Evolutionary conservation across 2,329 filamentous ascomycete genomes (phyloP).

Genomic region (Penicillium verrucosum): DNA sequence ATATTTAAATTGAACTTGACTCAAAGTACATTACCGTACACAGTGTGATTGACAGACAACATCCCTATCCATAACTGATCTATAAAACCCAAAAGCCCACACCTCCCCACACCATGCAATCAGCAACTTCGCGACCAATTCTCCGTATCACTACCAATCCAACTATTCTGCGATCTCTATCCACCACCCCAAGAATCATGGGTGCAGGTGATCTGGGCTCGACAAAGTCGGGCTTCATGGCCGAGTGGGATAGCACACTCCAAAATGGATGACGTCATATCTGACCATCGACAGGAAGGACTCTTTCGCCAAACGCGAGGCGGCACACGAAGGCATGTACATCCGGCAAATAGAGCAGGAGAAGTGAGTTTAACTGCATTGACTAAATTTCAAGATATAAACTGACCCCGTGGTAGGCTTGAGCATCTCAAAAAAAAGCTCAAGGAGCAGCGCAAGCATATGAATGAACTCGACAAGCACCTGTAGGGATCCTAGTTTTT

Average conservation of each 20-base stretch:
- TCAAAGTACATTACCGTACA: background rate
- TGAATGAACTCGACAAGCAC: conserved; percentile 28
- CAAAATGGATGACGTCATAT: conserved; percentile 23
- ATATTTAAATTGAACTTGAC: background rate
- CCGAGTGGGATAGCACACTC: conserved; percentile 21
- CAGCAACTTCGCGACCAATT: conserved; percentile 17
- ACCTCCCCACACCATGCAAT: conserved; percentile 13
- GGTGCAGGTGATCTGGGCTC: conserved; percentile 23
- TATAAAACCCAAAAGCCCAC: background rate
- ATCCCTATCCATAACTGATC: background rate
- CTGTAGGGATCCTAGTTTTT: conserved; percentile 16
- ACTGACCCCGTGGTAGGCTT: conserved; percentile 11
- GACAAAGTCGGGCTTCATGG: conserved; percentile 26
- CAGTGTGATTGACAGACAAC: background rate
- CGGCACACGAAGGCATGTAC: conserved; percentile 17
- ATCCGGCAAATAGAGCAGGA: conserved; percentile 22
- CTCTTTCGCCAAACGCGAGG: conserved; percentile 20
- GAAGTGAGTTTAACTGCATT: conserved; percentile 11
- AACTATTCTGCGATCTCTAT: conserved; percentile 15
- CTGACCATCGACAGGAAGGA: conserved; percentile 18
- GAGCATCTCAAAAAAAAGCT: conserved; percentile 18
- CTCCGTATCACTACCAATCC: conserved; percentile 9
- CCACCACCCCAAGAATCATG: conserved; percentile 17
- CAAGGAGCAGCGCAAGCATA: conserved; percentile 23
- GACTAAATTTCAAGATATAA: background rate